Base-by-base conservation (phyloP, 2,329 filamentous ascomycete genomes). In the Fusarium virguliforme region DNA sequence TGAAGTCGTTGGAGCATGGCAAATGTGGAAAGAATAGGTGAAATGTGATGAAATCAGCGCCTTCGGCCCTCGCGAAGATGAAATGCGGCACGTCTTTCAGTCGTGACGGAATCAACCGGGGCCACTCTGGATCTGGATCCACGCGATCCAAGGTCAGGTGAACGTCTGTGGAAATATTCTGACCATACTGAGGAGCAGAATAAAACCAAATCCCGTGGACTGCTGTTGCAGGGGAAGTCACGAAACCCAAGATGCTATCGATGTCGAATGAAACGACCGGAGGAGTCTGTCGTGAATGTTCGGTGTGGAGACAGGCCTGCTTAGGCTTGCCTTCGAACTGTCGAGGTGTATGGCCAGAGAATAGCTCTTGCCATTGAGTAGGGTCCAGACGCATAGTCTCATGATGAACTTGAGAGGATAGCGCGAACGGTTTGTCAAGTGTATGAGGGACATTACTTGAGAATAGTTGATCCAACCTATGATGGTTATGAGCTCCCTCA, bases 41-140 rank as follows among this genome's bases (percentile, higher is more conserved):
- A 1, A 66, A 50, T 32, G 54, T 62, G 38, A 62, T 66, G 34
- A 66, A 66, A 58, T 62, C 48, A 50, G 22, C 22, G 22, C 22
- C 22, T 22, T 22, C 22, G 4, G 4, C 22, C 22, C 4, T 22
- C 4, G 22, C 53, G 22, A 65, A 65, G 41, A 58, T 37, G 32
- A 62, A 65, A 65, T 65, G 32, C 37, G 37, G 63, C 58, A 65
- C 53, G 35, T 59, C 63, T 65, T 48, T 61, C 30, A 61, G 59
- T 61, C 50, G 59, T 28, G 48, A 43, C 18, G 56, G 56, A 57
- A 57, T 22, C 13, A 57, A 22, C 30, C 54, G 54, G 24, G 54
- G 54, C 9, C 54, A 28, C 35, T 57, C 54, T 38, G 54, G 35
- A 41, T 57, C 53, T 41, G 53, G 37, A 41, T 41, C 53, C 24